These are phyloP conservation scores for Xerocomus potaroensis DNA, from an alignment of 768 basidiomycete genomes.

Conservation along the genomic window DNA sequence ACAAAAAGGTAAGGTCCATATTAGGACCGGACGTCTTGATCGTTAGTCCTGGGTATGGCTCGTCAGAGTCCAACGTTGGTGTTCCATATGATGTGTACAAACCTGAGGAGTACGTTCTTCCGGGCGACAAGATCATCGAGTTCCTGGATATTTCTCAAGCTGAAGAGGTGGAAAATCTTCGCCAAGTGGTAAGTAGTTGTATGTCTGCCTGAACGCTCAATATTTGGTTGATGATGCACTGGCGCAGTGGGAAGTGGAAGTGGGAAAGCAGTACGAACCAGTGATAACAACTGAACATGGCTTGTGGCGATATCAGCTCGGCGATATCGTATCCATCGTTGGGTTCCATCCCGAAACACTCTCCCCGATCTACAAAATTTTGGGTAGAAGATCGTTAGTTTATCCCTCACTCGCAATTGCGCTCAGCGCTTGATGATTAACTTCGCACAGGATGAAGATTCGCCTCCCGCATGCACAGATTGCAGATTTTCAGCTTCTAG, in stretches of 20 bases:
- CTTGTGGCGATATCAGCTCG: neutral
- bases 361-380: neutral
- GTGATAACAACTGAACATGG: neutral
- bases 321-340: neutral
- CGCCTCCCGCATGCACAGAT: slow-evolving; percentile 3
- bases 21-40: slow-evolving; percentile 6
- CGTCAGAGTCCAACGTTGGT: slow-evolving; percentile 10
- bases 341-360: neutral
- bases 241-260: neutral
- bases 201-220: neutral
- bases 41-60: slow-evolving; percentile 6
- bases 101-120: slow-evolving; percentile 10
- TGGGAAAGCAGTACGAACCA: neutral
- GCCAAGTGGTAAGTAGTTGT: neutral
- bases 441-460: slow-evolving; percentile 5
- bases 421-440: neutral
- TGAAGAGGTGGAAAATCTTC: neutral
- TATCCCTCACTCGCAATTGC: too few species aligned
- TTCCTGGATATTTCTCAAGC: neutral
- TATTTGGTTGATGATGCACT: neutral
- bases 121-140: neutral
- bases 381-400: neutral
- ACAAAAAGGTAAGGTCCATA: slow-evolving; percentile 10
- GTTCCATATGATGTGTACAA: neutral
- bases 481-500: slow-evolving; percentile 8